phyloP scores from a whole-genome alignment of 208 protist genomes.

The Balamuthia mandrillaris region DNA sequence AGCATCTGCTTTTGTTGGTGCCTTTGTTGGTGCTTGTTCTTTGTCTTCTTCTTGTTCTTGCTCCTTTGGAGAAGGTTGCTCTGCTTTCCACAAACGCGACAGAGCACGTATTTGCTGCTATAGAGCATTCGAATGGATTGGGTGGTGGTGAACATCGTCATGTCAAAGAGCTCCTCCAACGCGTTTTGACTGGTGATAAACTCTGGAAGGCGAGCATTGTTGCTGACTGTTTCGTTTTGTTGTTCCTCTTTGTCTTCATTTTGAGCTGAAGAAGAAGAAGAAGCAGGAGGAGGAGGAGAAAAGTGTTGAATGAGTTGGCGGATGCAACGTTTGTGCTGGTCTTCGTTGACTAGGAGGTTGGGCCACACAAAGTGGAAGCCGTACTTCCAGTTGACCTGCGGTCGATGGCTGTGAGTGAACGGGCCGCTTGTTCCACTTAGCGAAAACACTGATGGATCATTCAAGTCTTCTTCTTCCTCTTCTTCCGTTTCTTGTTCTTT shows the following conservation, averaged over 20 bases:
- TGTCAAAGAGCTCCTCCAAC: background rate
- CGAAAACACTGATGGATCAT: background rate
- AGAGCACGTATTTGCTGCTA: background rate
- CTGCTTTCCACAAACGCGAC: background rate
- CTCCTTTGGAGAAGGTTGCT: background rate
- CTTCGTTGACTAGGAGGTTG: background rate
- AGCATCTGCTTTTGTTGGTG: background rate
- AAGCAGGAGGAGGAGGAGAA: background rate
- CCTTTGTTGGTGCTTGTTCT: background rate
- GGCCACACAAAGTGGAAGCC: constrained; percentile 18
- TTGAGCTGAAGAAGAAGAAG: too few relatives aligned
- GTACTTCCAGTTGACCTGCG: constrained; percentile 28
- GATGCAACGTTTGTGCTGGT: background rate
- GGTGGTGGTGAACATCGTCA: constrained; percentile 11
- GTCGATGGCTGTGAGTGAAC: background rate
- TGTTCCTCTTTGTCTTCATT: background rate
- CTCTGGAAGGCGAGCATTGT: background rate
- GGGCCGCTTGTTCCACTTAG: background rate
- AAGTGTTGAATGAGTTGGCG: background rate
- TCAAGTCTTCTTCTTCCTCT: background rate
- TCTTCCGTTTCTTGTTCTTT: too few relatives aligned
- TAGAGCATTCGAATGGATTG: constrained; percentile 1
- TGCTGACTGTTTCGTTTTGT: background rate
- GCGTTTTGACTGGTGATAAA: background rate
- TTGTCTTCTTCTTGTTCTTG: background rate